Conservation (phyloP, 441 rosid species). For the Hura crepitans region DNA sequence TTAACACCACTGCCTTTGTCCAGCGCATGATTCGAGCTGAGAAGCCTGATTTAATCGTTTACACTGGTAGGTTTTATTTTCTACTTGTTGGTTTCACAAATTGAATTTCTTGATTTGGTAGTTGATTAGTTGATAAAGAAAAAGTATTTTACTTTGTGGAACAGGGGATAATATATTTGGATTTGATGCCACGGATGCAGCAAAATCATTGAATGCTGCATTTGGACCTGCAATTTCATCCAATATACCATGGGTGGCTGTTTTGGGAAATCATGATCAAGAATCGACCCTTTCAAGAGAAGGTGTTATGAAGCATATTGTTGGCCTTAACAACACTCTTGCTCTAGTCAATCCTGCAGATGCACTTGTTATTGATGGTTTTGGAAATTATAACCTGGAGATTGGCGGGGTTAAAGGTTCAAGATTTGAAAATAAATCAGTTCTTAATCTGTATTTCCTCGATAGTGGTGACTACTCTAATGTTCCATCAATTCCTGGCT, state of each 20-base stretch:
- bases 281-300: constrained; percentile 63
- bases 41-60: constrained; percentile 70
- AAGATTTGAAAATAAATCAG: constrained; percentile 55
- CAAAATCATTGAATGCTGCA: constrained; percentile 54
- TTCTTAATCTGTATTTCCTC: constrained; percentile 67
- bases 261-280: constrained; percentile 81
- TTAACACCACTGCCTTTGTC: constrained; percentile 70
- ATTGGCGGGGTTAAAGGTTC: constrained; percentile 63
- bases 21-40: constrained; percentile 65
- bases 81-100: not conserved
- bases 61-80: constrained; percentile 51
- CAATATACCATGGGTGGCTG: constrained; percentile 72
- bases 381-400: constrained; percentile 75
- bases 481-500: constrained; percentile 49
- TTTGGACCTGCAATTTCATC: constrained; percentile 69
- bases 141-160: constrained; percentile 4
- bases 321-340: constrained; percentile 50
- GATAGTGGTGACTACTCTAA: constrained; percentile 72
- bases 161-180: constrained; percentile 72
- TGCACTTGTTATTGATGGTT: constrained; percentile 55
- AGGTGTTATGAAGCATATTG: constrained; percentile 65
- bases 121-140: not conserved
- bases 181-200: constrained; percentile 51
- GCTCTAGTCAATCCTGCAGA: constrained; percentile 60
- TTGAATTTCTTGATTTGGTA: not conserved